A percentile compares a stretch with the other conserved stretches of the same genome.
Conservation (phyloP, 2,329 filamentous ascomycete genomes). For the Cordyceps fumosorosea region DNA sequence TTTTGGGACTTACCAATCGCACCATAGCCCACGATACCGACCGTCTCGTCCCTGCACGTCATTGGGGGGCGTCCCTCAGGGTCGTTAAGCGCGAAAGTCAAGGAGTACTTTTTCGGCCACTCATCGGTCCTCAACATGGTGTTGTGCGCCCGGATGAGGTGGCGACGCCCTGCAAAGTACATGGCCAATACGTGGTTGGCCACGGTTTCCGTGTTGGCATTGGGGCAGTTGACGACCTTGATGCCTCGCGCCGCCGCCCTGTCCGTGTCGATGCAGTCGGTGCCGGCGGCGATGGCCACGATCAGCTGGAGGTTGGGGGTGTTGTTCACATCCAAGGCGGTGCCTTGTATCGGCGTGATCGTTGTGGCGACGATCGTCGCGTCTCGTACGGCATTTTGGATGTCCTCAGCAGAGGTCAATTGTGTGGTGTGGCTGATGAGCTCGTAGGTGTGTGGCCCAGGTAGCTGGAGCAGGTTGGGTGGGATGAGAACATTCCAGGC, state of each 20-base stretch:
- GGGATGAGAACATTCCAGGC: conserved; percentile 7
- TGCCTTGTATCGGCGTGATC: background rate
- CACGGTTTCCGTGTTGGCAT: conserved; percentile 67
- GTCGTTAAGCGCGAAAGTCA: conserved; percentile 16
- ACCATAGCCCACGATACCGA: conserved; percentile 23
- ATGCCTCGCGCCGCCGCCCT: conserved; percentile 62
- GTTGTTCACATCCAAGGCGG: background rate
- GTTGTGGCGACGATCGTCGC: background rate
- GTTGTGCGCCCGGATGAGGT: conserved; percentile 6
- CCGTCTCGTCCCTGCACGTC: conserved; percentile 22
- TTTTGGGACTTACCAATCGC: conserved; percentile 1
- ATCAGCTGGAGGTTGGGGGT: conserved; percentile 4
- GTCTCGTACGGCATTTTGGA: background rate
- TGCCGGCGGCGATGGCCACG: conserved; percentile 34
- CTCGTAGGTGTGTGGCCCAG: conserved; percentile 2
- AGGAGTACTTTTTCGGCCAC: conserved; percentile 16
- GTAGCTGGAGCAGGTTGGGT: background rate
- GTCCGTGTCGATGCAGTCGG: conserved; percentile 68
- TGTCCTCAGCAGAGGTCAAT: background rate
- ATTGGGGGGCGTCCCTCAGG: conserved; percentile 19
- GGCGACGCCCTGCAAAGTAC: conserved; percentile 45
- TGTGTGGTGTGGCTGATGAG: background rate
- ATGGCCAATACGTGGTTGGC: conserved; percentile 66
- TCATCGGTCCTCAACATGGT: background rate
- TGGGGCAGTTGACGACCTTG: conserved; percentile 67